A percentile compares a stretch with the other conserved stretches of the same genome.
These are phyloP conservation scores for Salinomyces thailandicus DNA, from an alignment of 2,329 filamentous ascomycete genomes.

Conservation along the genomic window DNA sequence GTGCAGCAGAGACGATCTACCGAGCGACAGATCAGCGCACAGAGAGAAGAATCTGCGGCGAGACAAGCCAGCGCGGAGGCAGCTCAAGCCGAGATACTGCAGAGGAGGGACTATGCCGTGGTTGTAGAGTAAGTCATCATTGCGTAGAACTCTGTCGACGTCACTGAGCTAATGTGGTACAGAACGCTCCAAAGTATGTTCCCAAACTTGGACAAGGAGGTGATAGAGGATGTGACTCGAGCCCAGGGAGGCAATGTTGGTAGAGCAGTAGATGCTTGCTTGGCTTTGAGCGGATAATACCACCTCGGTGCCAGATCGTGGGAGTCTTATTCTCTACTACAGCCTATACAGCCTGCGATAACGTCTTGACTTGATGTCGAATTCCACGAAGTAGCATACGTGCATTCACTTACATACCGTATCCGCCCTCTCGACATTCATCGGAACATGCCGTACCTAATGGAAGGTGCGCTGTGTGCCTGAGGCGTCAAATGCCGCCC, in stretches of 20 bases:
- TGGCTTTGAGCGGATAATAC: conserved; percentile 29
- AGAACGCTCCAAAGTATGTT: conserved; percentile 89
- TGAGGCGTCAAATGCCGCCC: no score
- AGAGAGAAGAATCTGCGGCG: conserved; percentile 72
- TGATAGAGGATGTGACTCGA: conserved; percentile 94
- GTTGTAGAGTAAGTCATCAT: conserved; percentile 60
- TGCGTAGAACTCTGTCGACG: neutral
- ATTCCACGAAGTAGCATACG: no score
- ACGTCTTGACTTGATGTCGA: no score
- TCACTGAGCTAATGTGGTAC: conserved; percentile 5
- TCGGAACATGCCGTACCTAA: no score
- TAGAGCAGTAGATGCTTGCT: conserved; percentile 38
- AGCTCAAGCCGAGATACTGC: conserved; percentile 74
- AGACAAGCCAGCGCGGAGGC: conserved; percentile 82
- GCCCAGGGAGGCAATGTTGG: conserved; percentile 71
- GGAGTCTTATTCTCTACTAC: no score
- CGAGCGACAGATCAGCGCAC: conserved; percentile 42
- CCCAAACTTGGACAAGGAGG: conserved; percentile 81
- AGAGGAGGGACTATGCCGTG: conserved; percentile 74
- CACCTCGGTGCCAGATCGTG: no score
- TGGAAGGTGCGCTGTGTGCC: no score
- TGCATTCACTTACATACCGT: no score
- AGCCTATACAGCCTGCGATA: no score
- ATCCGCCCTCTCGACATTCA: no score
- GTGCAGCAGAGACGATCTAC: conserved; percentile 10